A percentile compares a stretch with the other conserved stretches of the same genome.
phyloP scores from a whole-genome alignment of 345 rosid species.

The Geranium rotundifolium region DNA sequence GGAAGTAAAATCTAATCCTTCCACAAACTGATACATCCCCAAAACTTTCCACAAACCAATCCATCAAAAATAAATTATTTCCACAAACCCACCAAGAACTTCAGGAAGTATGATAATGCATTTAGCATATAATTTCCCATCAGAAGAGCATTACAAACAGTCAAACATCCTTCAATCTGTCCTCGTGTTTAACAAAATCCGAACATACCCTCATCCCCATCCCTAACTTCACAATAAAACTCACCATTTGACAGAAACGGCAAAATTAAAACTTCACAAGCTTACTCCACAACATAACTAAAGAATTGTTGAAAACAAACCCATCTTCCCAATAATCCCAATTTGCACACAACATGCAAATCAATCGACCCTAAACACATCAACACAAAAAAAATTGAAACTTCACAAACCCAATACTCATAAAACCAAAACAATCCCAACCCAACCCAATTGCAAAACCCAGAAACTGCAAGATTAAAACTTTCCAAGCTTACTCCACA shows the following conservation, averaged over 20 bases:
- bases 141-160: neutral
- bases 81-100: neutral
- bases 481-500: neutral
- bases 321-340: no score
- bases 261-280: neutral
- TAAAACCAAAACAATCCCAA: no score
- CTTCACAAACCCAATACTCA: no score
- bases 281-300: neutral
- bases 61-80: no score
- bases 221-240: neutral
- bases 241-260: neutral
- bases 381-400: no score
- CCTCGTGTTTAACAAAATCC: neutral
- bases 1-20: neutral
- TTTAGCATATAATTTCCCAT: neutral
- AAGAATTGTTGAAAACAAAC: no score
- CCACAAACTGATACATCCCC: no score
- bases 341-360: no score
- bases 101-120: no score
- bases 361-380: no score
- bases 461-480: neutral
- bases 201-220: neutral
- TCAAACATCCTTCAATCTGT: neutral
- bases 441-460: neutral
- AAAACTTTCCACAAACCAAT: no score